phyloP scores from a whole-genome alignment of 2,329 filamentous ascomycete species.

The Paramyrothecium sp. region DNA sequence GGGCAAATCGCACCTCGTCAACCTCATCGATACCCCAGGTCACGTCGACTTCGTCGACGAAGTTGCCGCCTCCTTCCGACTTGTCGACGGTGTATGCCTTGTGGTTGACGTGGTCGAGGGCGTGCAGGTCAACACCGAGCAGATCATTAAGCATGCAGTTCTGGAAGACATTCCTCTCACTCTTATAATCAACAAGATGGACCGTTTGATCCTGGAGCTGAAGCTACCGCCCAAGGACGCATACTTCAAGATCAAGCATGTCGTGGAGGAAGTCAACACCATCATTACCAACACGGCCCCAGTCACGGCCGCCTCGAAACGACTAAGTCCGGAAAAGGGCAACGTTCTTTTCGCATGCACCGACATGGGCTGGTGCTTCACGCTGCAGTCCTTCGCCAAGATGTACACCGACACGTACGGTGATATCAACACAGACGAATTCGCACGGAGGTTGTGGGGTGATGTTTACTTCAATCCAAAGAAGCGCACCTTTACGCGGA shows the following conservation, averaged over 20 bases:
- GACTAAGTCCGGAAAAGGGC: conserved; percentile 92
- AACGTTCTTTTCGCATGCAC: conserved; percentile 97
- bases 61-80: conserved; percentile 80
- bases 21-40: conserved; percentile 92
- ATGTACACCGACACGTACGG: conserved; percentile 93
- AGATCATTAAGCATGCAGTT: conserved; percentile 94
- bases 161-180: conserved; percentile 86
- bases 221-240: conserved; percentile 93
- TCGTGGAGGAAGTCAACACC: conserved; percentile 98
- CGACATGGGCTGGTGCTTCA: conserved; percentile 96
- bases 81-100: conserved; percentile 89
- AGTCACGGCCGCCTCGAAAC: conserved; percentile 72
- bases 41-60: conserved; percentile 99
- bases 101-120: conserved; percentile 97
- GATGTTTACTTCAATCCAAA: conserved; percentile 94
- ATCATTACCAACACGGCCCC: conserved; percentile 87
- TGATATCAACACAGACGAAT: conserved; percentile 77
- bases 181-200: conserved; percentile 95
- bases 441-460: conserved; percentile 86
- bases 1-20: conserved; percentile 92
- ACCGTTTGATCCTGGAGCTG: conserved; percentile 88
- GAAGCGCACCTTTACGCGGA: conserved; percentile 89
- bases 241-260: conserved; percentile 98
- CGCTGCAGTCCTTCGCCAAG: conserved; percentile 86
- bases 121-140: conserved; percentile 97